Evolutionary conservation across 768 basidiomycete genomes (phyloP).

Genomic region (Pleurotus tuber-regium): DNA sequence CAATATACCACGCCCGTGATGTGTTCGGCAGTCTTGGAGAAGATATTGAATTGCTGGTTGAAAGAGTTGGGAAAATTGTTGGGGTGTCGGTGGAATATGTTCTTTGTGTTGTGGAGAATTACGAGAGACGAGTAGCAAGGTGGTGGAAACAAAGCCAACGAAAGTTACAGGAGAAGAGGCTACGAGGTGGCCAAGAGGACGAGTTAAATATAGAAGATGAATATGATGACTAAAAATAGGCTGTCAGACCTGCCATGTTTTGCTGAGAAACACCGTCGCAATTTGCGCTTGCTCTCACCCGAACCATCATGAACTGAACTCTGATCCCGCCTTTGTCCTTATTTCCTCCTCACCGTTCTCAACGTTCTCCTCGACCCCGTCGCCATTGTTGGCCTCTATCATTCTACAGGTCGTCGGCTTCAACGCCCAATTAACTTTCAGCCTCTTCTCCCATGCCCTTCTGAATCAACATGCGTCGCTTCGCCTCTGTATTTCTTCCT

Average conservation of each 20-base stretch:
- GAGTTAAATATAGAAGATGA: slow-evolving; percentile 7
- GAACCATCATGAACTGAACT: slow-evolving; percentile 9
- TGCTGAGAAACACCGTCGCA: background rate
- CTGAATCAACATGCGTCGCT: slow-evolving; percentile 51
- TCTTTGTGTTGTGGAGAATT: slow-evolving; percentile 53
- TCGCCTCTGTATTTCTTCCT: slow-evolving; percentile 56
- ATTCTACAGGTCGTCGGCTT: too few species aligned
- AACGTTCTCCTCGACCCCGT: background rate
- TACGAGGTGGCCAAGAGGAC: slow-evolving; percentile 10
- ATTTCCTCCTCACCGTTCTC: slow-evolving; percentile 4
- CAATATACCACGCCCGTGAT: slow-evolving; percentile 68
- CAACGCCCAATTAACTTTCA: background rate
- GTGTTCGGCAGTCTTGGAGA: slow-evolving; percentile 53
- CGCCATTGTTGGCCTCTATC: too few species aligned
- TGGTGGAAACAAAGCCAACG: slow-evolving; percentile 39
- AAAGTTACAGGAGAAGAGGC: slow-evolving; percentile 15
- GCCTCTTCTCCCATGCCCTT: slow-evolving; percentile 13
- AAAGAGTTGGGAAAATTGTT: slow-evolving; percentile 48
- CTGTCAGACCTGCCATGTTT: background rate
- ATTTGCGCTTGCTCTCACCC: slow-evolving; percentile 8
- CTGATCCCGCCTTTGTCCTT: slow-evolving; percentile 7
- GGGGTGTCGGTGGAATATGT: slow-evolving; percentile 56
- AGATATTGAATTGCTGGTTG: slow-evolving; percentile 50
- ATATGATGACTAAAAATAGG: slow-evolving; percentile 7
- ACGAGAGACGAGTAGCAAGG: slow-evolving; percentile 59